Base-by-base conservation (phyloP, 169 alveolate species). In the Plasmodium gonderi region DNA sequence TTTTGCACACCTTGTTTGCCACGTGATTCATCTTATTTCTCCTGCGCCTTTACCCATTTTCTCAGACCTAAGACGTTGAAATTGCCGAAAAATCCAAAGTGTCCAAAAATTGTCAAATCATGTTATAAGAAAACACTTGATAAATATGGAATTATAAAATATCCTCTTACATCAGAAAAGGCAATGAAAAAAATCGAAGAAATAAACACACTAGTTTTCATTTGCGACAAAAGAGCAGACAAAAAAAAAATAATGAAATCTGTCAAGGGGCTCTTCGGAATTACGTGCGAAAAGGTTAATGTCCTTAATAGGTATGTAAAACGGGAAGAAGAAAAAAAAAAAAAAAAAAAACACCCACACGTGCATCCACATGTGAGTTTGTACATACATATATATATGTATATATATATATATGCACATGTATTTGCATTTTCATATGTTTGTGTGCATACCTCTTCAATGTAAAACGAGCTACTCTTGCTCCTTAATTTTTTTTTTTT, bases 141-240 rank as follows among this genome's bases (percentile, higher is more conserved):
- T 97, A 96, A 97, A 92, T 98, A 96, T 96, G 92, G 96, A 67
- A 97, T 98, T 82, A 94, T 99, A 91, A 96, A 97, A 95, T 95
- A 96, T 82, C 99, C 99, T 17, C 95, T 99, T 78, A 98, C 99
- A 44, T 98, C 99, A 17, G 99, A 99, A 96, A 96, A 98, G 79
- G 99, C 99, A 77, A 98, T 98, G 99, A 98, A 98, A 97, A 97
- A 97, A 97, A 98, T 99, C 92, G 99, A 99, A 97, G 99, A 99
- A 91, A 97, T 98, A 91, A 99, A 99, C 97, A 99, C 99, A 31
- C 96, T 99, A 94, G 99, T 98, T 76, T 98, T 98, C 97, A 95
- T 96, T 60, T 99, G 98, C 74, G 97, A 97, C 95, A 95, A 96
- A 81, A 95, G 97, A 79, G 99, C 99, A 51, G 97, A 97, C 97